phyloP scores from a whole-genome alignment of 2,329 filamentous ascomycete genomes.

The Monilinia aucupariae region DNA sequence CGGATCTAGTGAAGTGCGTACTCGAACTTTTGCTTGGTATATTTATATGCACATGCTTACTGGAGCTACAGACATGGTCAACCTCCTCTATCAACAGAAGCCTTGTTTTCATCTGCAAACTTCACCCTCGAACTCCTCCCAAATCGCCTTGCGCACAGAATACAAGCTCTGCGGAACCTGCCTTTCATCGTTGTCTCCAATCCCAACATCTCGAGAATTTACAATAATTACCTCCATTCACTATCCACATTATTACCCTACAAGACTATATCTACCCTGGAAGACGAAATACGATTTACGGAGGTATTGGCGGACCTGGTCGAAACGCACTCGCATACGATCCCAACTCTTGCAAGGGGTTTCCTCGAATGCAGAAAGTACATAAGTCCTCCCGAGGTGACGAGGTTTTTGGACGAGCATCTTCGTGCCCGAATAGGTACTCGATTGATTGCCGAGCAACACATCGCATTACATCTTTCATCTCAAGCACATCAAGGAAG shows the following conservation, averaged over 20 bases:
- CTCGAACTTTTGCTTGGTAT: background rate
- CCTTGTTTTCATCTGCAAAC: constrained; percentile 84
- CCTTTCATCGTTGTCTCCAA: constrained; percentile 99
- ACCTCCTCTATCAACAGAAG: constrained; percentile 73
- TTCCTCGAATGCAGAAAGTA: constrained; percentile 93
- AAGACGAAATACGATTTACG: constrained; percentile 88
- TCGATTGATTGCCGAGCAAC: constrained; percentile 89
- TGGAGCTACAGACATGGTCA: constrained; percentile 57
- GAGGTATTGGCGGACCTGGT: constrained; percentile 94
- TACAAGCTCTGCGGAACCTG: constrained; percentile 86
- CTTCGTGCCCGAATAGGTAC: constrained; percentile 91
- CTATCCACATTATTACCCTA: constrained; percentile 86
- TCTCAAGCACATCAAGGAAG: constrained; percentile 66
- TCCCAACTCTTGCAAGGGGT: constrained; percentile 82
- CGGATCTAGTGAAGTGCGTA: constrained; percentile 77
- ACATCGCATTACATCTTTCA: constrained; percentile 80
- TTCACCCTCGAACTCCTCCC: constrained; percentile 92
- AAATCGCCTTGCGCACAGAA: constrained; percentile 85
- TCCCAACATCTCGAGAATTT: constrained; percentile 87
- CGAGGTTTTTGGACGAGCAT: constrained; percentile 86
- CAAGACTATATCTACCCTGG: constrained; percentile 61
- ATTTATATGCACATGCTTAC: constrained; percentile 14
- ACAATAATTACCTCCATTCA: constrained; percentile 93
- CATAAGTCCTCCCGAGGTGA: constrained; percentile 77
- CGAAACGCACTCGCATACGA: constrained; percentile 88